A percentile compares a stretch with the other conserved stretches of the same genome.
Evolutionary conservation across 495 filamentous ascomycete species (phyloP).

Genomic region (Hypomontagnella submonticulosa): DNA sequence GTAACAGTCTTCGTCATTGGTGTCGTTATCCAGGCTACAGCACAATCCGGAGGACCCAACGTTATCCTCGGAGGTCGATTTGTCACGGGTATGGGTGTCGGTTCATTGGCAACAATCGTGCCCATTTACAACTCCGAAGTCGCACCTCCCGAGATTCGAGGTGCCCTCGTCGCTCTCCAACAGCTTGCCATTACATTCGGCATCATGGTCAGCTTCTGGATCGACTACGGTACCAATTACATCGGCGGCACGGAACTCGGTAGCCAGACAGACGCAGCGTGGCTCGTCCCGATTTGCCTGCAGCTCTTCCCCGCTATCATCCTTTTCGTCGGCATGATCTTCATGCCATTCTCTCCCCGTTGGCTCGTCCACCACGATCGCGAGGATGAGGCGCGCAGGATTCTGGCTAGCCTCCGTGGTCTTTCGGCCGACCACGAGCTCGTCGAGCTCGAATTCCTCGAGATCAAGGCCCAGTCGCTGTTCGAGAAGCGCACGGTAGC

Average conservation of each 20-base stretch:
- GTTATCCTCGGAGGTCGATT: constrained; percentile 80
- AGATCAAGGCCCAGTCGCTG: constrained; percentile 81
- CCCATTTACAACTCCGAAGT: constrained; percentile 78
- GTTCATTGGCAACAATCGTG: constrained; percentile 73
- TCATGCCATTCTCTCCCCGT: constrained; percentile 84
- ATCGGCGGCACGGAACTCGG: constrained; percentile 74
- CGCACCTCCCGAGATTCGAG: constrained; percentile 68
- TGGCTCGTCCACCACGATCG: constrained; percentile 81
- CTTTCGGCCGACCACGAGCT: constrained; percentile 69
- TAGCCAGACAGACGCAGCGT: constrained; percentile 73
- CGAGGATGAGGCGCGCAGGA: constrained; percentile 74
- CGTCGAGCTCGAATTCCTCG: constrained; percentile 80
- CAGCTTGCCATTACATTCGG: constrained; percentile 86
- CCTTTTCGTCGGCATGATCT: constrained; percentile 76
- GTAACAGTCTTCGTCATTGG: constrained; percentile 79
- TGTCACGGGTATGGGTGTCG: constrained; percentile 80
- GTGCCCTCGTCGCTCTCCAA: constrained; percentile 79
- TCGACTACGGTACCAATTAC: constrained; percentile 80
- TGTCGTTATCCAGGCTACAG: constrained; percentile 76
- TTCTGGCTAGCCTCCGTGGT: constrained; percentile 73
- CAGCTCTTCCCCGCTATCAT: constrained; percentile 70
- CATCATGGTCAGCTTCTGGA: constrained; percentile 88
- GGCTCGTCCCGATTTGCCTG: constrained; percentile 73
- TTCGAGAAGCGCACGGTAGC: constrained; percentile 81
- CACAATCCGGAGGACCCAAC: constrained; percentile 63